These are phyloP conservation scores for Venturia asperata DNA, from an alignment of 2,329 filamentous ascomycete species.

Conservation along the genomic window DNA sequence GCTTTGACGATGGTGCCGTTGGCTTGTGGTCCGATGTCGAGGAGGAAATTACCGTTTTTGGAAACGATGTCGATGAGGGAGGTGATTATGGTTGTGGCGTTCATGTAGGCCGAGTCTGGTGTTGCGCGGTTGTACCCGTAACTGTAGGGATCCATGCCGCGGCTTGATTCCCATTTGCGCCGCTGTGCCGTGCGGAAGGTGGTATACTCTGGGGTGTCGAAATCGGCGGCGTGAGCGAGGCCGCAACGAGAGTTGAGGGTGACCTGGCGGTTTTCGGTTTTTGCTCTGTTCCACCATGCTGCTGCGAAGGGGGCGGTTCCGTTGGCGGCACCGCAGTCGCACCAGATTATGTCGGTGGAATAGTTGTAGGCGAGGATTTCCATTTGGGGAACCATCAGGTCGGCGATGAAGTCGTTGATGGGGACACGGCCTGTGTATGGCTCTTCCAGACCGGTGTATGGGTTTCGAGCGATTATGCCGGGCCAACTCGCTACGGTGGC, in stretches of 20 bases:
- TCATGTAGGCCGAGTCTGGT: conserved; percentile 44
- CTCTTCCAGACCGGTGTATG: conserved; percentile 37
- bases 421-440: conserved; percentile 41
- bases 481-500: conserved; percentile 28
- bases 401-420: conserved; percentile 36
- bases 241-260: conserved; percentile 53
- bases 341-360: conserved; percentile 44
- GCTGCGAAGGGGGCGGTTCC: conserved; percentile 38
- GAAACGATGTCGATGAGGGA: conserved; percentile 47
- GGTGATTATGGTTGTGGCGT: conserved; percentile 41
- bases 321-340: conserved; percentile 41
- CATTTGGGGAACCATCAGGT: conserved; percentile 41
- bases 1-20: conserved; percentile 48
- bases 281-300: conserved; percentile 38
- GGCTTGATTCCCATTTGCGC: conserved; percentile 54
- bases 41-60: conserved; percentile 51
- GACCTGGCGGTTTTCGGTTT: conserved; percentile 41
- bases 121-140: conserved; percentile 56
- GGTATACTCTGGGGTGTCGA: conserved; percentile 54
- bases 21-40: conserved; percentile 50
- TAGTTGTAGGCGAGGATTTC: conserved; percentile 34
- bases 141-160: conserved; percentile 53
- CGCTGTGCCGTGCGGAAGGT: conserved; percentile 32
- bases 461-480: conserved; percentile 39
- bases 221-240: conserved; percentile 42